These are phyloP conservation scores for Tetrahymena malaccensis DNA, from an alignment of 73 alveolate species.

Conservation along the genomic window DNA sequence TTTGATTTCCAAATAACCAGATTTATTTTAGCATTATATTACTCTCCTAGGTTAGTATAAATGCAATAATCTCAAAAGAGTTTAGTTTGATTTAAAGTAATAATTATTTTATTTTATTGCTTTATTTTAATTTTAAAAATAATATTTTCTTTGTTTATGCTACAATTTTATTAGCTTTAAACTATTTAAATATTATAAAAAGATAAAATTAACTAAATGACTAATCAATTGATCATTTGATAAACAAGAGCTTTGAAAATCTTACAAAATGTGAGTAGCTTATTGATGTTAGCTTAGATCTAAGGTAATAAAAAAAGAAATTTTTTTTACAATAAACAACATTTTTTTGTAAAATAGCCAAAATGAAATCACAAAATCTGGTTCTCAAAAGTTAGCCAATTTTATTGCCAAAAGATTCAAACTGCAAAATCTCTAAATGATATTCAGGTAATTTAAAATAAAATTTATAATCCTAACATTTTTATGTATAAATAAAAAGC, in stretches of 20 bases:
- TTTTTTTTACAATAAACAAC: no score
- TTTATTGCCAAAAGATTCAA: neutral
- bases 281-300: neutral
- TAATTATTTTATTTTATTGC: neutral
- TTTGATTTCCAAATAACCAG: neutral
- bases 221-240: neutral
- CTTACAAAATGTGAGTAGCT: neutral
- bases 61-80: neutral
- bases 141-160: no score
- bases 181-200: neutral
- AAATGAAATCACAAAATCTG: neutral
- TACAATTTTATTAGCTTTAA: neutral
- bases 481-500: neutral
- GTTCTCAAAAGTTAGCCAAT: neutral
- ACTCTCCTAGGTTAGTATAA: neutral
- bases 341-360: neutral
- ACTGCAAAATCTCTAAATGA: neutral
- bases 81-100: neutral
- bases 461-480: neutral
- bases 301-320: neutral
- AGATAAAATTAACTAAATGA: neutral
- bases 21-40: neutral
- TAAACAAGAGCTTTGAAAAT: neutral
- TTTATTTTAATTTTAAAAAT: no score
- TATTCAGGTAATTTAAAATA: neutral